Evolutionary conservation across 495 filamentous ascomycete species (phyloP), one percentile per base, ranked within the genome.

Genomic region (Xylaria telfairii): DNA sequence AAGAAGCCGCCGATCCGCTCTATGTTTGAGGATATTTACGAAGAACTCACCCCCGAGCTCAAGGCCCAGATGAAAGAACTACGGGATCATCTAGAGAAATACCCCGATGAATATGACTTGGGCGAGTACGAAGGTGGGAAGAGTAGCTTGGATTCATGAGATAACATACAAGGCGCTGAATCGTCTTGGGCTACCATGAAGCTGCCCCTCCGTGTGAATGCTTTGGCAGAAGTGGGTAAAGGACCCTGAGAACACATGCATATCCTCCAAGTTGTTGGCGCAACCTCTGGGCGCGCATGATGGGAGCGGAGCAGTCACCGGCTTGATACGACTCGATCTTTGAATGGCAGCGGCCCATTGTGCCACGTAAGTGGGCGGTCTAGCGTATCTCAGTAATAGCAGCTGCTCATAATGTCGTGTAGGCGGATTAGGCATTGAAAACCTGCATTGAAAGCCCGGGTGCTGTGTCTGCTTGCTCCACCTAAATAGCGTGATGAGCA

Each of bases 71-170:
- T 95, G 87, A 82, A 83, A 72, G 88, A 93, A 82, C 81, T 99
- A 68, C 93, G 83, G 80, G 84, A 87, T 2, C 84, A 97, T 54
- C 71, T 99, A 34, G 90, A 95, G 76, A 89, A 87, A 73, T 99
- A 98, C 84, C 95, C 96, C 0, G 89, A 91, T 12, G 96, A 99
- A 83, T 99, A 99, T 81, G 93, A 98, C 78, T 67, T 96, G 39
- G 87, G 84, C 42, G 88, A 90, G 67, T 95, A 88, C 82, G 91
- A 97, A 76, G 91, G 86, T 46, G 95, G 95, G 3, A 87, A 87
- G 41, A 89, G 92, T 17, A 92, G 90, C 60, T 75, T 95, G 57
- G 76, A 80, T 13, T 54, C 53, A 32, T 67, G 37, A 71, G 57
- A 41, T 37, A 19, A 21, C 3, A 66, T 21, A 17, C 17, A 34